These are phyloP conservation scores for Combretum micranthum DNA, from an alignment of 345 rosid genomes.

Conservation along the genomic window DNA sequence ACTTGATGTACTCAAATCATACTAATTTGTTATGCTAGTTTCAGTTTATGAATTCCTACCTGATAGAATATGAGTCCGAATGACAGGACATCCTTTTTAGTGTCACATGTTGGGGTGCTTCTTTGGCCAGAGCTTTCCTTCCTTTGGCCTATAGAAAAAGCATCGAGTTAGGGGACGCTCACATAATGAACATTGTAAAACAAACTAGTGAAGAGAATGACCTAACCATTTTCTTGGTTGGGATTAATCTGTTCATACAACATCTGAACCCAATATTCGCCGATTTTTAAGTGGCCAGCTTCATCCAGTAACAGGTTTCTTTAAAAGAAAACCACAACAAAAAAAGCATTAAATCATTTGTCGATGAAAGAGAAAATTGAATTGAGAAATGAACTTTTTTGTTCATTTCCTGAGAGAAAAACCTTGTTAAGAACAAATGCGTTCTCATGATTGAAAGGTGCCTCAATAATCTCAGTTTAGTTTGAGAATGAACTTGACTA, in stretches of 20 bases:
- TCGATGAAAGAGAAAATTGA: neutral
- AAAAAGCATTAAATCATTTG: neutral
- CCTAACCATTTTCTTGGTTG: slow-evolving; percentile 31
- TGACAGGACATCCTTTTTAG: slow-evolving; percentile 27
- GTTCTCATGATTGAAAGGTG: no score
- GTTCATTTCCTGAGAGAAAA: no score
- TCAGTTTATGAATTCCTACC: slow-evolving; percentile 13
- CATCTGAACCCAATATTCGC: slow-evolving; percentile 62
- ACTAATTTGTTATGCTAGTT: neutral
- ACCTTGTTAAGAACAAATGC: no score
- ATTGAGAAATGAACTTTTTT: neutral
- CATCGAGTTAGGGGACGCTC: slow-evolving; percentile 1
- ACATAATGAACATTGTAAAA: neutral
- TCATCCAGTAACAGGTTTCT: slow-evolving; percentile 53
- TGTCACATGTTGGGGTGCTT: slow-evolving; percentile 18
- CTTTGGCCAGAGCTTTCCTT: slow-evolving; percentile 15
- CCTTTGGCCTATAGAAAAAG: slow-evolving; percentile 24
- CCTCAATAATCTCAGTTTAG: no score
- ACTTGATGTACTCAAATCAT: neutral
- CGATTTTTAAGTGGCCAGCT: slow-evolving; percentile 52
- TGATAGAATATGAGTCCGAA: slow-evolving; percentile 42
- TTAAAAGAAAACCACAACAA: neutral
- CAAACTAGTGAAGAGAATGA: neutral
- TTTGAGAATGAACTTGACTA: no score
- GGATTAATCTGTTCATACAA: slow-evolving; percentile 39